phyloP scores from a whole-genome alignment of 441 rosid species.

The Eruca vesicaria region DNA sequence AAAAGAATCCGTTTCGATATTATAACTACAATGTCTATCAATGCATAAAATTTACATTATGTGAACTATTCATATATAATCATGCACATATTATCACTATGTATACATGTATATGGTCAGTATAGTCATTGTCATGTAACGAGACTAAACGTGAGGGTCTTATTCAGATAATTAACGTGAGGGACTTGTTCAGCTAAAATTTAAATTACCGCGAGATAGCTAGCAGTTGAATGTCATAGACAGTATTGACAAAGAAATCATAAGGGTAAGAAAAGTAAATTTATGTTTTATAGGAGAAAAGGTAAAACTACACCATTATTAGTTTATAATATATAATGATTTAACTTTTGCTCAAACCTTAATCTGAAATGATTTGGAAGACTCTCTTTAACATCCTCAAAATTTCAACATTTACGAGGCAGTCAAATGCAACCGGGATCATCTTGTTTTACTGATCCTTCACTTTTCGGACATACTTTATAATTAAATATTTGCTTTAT shows the following conservation, averaged over 20 bases:
- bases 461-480: neutral
- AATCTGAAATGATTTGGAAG: slow-evolving; percentile 24
- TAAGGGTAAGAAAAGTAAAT: neutral
- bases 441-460: slow-evolving; percentile 20
- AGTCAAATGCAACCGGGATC: slow-evolving; percentile 31
- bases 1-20: slow-evolving; percentile 31
- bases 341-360: slow-evolving; percentile 20
- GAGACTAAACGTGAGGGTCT: slow-evolving; percentile 24
- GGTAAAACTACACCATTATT: neutral
- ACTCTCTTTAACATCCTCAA: slow-evolving; percentile 18
- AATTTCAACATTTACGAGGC: slow-evolving; percentile 25
- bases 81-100: neutral
- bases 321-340: neutral
- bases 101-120: slow-evolving; percentile 15
- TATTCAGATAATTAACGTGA: slow-evolving; percentile 26
- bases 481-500: slow-evolving; percentile 12
- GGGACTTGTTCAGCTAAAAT: slow-evolving; percentile 6
- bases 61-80: neutral
- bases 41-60: slow-evolving; percentile 15
- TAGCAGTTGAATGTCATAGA: neutral
- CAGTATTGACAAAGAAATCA: neutral
- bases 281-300: neutral
- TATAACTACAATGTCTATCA: slow-evolving; percentile 26
- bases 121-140: slow-evolving; percentile 22
- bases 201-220: neutral